Evolutionary conservation across 2,329 filamentous ascomycete species (phyloP), one percentile per base, ranked within the genome.

Genomic region (Hyphodiscus sp.): DNA sequence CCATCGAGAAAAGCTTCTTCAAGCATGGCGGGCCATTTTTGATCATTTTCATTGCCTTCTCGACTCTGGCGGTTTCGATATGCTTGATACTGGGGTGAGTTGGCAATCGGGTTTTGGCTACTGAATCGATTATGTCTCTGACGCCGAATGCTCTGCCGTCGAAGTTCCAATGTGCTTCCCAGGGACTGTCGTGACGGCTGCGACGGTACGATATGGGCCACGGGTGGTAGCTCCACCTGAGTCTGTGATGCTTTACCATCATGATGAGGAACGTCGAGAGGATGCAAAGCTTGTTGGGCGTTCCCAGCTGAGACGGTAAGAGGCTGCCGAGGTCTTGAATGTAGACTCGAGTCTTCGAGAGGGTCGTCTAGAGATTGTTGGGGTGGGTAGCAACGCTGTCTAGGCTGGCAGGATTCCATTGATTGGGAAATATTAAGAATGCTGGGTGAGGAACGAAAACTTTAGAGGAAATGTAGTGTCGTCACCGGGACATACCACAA

Each of bases 1-100:
- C 83, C 81, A 70, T 87, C 83, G 55, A 86, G 76, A 63, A 87
- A 87, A 33, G 81, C 80, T 72, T 81, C 76, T 65, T 87, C 83
- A 9, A 86, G 73, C 59, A 81, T 76, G 2, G 81, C 74, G 51
- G 83, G 74, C 83, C 83, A 79, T 67, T 77, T 80, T 56, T 77
- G 74, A 63, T 83, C 77, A 61, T 84, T 76, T 61, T 83, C 81
- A 54, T 69, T 68, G 53, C 81, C 79, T 66, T 85, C 84, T 68
- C 83, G 79, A 57, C 76, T 77, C 68, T 85, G 82, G 66, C 83
- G 80, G 65, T 78, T 78, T 61, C 83, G 78, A 68, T 87, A 87
- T 61, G 83, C 80, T 55, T 80, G 76, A 63, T 86, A 87, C 57
- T 82, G 78, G 16, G 77, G 76, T 60, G 81, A 81, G 53, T 78